Base-by-base conservation (phyloP, 106 monocot species). In the Platanthera zijinensis region DNA sequence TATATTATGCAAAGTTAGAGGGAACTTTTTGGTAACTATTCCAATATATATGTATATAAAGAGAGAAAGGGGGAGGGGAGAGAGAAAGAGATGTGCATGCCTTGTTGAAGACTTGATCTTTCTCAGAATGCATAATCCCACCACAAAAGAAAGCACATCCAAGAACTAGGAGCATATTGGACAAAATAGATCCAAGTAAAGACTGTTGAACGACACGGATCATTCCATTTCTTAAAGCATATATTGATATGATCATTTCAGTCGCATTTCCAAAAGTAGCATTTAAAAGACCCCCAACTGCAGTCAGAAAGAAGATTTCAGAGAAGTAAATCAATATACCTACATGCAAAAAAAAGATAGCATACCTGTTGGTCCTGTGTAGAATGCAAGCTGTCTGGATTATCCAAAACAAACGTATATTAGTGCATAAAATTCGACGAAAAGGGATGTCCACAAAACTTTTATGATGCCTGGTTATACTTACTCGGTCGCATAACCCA, bases 231-330 rank as follows among this genome's bases (percentile, higher is more conserved):
- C 87, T 87, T 73, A 97, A 76, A 53, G 96, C 96, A 80, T 94
- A 97, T 39, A 97, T 78, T 47, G 96, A 93, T 74, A 97, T 97
- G 74, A 97, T 97, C 96, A 97, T 97, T 73, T 97, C 96, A 10
- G 96, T 97, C 5, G 96, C 96, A 89, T 97, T 97, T 52, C 96
- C 96, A 88, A 97, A 97, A 67, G 96, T 97, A 70, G 96, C 96
- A 86, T 97, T 97, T 78, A 97, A 71, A 47, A 97, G 91, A 14
- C 96, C 96, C 8, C 96, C 96, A 84, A 97, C 96, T 93, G 66
- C 30, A 66, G 66, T 12, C 19, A 48, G 17, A 48, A 48, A 69
- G 3, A 70, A 7, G 8, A 70, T 48, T 46, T 48, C 48, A 7
- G 69, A 15, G 17, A 17, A 10, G 69, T 59, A 74, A 5, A 68